A percentile compares a stretch with the other conserved stretches of the same genome.
Conservation (phyloP, 169 alveolate species). For the Eimeria sp. region DNA sequence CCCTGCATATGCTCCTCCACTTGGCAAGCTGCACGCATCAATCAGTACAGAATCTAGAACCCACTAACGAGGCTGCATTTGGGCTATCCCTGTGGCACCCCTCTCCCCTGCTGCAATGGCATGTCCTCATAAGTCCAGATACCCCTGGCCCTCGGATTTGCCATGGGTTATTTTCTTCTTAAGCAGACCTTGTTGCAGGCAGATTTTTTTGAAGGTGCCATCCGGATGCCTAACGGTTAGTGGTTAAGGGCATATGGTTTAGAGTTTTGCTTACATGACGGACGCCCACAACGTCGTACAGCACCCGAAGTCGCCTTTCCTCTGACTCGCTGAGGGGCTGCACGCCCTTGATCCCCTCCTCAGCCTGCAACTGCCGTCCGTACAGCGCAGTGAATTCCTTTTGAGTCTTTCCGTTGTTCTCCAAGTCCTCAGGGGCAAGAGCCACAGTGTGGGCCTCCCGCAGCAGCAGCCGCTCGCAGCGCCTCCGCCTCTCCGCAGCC, state of each 20-base stretch:
- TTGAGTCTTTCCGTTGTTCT: conserved; percentile 85
- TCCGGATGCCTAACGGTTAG: background rate
- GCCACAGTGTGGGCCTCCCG: conserved; percentile 88
- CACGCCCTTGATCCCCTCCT: conserved; percentile 45
- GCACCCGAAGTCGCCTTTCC: conserved; percentile 85
- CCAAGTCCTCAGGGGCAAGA: conserved; percentile 88
- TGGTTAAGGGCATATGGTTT: background rate
- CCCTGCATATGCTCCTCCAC: conserved; percentile 90
- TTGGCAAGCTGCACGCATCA: conserved; percentile 87
- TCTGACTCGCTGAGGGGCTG: conserved; percentile 79
- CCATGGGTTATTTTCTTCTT: background rate
- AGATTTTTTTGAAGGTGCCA: background rate
- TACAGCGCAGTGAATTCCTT: conserved; percentile 89
- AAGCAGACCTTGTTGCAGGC: background rate
- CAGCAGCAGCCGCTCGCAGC: conserved; percentile 88
- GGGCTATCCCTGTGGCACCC: background rate
- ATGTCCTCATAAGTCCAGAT: background rate
- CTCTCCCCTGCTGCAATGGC: background rate
- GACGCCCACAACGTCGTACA: conserved; percentile 91
- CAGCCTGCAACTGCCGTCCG: conserved; percentile 85
- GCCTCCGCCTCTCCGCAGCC: conserved; percentile 85
- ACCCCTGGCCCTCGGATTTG: no score
- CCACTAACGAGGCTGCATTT: background rate
- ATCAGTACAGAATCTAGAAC: background rate
- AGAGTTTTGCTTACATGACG: conserved; percentile 84